A percentile compares a stretch with the other conserved stretches of the same genome.
Conservation (phyloP, 257 asterid genomes). For the Leptodermis oblonga region DNA sequence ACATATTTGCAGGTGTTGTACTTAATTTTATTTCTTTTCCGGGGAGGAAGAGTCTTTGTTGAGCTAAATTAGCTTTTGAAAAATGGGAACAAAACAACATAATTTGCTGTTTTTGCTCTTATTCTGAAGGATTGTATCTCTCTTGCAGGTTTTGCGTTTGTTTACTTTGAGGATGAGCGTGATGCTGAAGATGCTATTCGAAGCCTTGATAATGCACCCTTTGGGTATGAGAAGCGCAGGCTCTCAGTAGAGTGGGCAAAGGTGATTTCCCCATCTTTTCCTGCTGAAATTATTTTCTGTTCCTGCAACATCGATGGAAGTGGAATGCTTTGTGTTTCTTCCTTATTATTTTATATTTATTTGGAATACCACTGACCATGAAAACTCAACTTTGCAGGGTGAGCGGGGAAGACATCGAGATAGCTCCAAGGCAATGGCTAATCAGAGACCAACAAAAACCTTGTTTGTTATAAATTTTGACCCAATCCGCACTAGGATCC, state of each 20-base stretch:
- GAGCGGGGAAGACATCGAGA: slow-evolving; percentile 82
- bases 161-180: slow-evolving; percentile 84
- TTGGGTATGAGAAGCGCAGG: slow-evolving; percentile 68
- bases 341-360: not conserved
- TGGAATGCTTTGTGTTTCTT: not conserved
- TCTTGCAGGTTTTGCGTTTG: slow-evolving; percentile 77
- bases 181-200: slow-evolving; percentile 89
- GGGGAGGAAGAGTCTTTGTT: slow-evolving; percentile 38
- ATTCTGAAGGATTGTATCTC: slow-evolving; percentile 23
- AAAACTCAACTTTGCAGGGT: slow-evolving; percentile 46
- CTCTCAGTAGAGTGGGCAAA: slow-evolving; percentile 92
- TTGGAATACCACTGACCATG: not conserved
- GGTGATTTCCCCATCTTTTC: slow-evolving; percentile 25
- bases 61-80: slow-evolving; percentile 26
- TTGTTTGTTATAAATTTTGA: slow-evolving; percentile 92
- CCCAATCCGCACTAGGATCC: slow-evolving; percentile 58
- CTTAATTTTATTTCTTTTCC: slow-evolving; percentile 31
- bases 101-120: not conserved
- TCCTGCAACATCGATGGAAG: not conserved
- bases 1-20: slow-evolving; percentile 90
- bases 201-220: slow-evolving; percentile 52
- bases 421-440: slow-evolving; percentile 42
- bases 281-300: no score
- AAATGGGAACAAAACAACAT: slow-evolving; percentile 16
- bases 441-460: slow-evolving; percentile 74